Evolutionary conservation across 1,284 basidiomycete species (phyloP).

Genomic region (Mrakiaceae sp.): DNA sequence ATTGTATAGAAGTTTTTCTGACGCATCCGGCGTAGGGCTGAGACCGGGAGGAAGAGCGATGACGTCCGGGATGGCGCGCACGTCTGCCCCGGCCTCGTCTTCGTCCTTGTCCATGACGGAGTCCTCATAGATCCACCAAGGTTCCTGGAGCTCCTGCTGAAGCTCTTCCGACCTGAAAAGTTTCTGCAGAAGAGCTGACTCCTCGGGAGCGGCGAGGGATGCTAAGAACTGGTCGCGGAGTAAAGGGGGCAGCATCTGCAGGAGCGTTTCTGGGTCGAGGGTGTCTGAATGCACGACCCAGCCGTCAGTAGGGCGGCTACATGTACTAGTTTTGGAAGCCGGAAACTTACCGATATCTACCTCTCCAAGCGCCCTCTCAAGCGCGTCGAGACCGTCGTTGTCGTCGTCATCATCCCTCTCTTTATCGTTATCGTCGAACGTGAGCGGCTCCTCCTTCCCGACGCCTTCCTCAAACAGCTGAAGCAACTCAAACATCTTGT

Average conservation of each 20-base stretch:
- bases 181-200: too few relatives aligned
- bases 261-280: background rate
- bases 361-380: slow-evolving; percentile 3
- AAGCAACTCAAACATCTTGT: slow-evolving; percentile 13
- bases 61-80: too few relatives aligned
- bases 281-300: background rate
- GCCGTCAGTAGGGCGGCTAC: background rate
- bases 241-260: background rate
- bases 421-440: background rate
- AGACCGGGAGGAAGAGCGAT: too few relatives aligned
- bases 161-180: too few relatives aligned
- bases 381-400: slow-evolving; percentile 6
- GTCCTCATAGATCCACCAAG: too few relatives aligned
- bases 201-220: too few relatives aligned
- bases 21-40: background rate
- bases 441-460: background rate
- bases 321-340: background rate
- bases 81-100: too few relatives aligned
- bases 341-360: slow-evolving; percentile 1
- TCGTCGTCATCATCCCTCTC: background rate
- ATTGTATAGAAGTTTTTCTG: background rate
- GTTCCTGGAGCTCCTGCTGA: too few relatives aligned
- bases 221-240: too few relatives aligned
- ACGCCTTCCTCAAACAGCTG: slow-evolving; percentile 15
- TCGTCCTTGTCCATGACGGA: too few relatives aligned